Evolutionary conservation across 495 filamentous ascomycete genomes (phyloP), one percentile per base, ranked within the genome.

Genomic region (Trichoderma gamsii): DNA sequence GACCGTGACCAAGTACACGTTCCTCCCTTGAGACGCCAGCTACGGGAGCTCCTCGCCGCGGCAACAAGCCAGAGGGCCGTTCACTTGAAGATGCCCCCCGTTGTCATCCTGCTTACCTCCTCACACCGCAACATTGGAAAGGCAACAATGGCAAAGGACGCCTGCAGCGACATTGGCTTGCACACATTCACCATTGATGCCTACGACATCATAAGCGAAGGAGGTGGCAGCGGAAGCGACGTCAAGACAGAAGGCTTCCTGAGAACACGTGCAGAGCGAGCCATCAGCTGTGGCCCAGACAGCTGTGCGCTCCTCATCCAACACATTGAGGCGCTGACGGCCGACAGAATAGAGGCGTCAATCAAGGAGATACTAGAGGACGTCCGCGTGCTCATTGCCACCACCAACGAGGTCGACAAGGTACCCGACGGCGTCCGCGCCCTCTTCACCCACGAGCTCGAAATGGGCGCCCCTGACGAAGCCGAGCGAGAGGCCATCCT

Each of bases 81-180:
- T 59, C 88, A 93, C 73, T 81, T 99, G 3, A 87, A 89, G 32
- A 86, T 98, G 79, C 92, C 93, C 49, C 93, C 95, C 0, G 83
- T 97, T 32, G 90, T 93, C 3, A 90, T 99, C 67, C 82, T 99
- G 1, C 80, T 99, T 11, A 88, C 89, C 4, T 97, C 93, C 4
- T 95, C 90, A 4, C 95, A 99, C 72, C 86, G 96, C 59, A 89
- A 90, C 63, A 96, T 98, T 71, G 95, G 95, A 29, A 99, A 99
- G 75, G 83, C 88, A 21, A 90, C 87, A 5, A 72, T 92, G 9
- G 92, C 92, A 0, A 82, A 80, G 0, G 84, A 85, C n/a, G 92
- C 93, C 4, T 93, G 91, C 73, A 84, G 88, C 0, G 95, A 97
- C 70, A 88, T 97, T 64, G 95, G 96, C 15, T 78, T 97, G 4